Conservation (phyloP, 768 basidiomycete species). For the Phaeotremella skinneri region DNA sequence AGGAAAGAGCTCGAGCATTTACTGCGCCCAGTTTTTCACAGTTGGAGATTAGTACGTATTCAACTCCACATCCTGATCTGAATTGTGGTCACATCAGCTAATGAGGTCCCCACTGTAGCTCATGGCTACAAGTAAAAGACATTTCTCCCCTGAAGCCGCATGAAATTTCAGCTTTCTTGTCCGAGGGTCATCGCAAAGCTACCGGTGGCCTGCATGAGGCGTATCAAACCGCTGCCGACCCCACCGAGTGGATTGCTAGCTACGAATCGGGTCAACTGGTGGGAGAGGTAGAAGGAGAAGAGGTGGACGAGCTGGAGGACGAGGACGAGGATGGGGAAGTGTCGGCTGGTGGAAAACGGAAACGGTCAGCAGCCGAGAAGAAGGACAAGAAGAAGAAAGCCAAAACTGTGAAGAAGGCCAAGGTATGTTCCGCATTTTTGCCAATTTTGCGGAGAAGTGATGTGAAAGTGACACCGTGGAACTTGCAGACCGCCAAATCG, state of each 20-base stretch:
- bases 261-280: constrained; percentile 58
- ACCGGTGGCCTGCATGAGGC: constrained; percentile 71
- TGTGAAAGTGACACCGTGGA: too few species aligned
- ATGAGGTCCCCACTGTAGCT: constrained; percentile 55
- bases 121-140: constrained; percentile 80
- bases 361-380: constrained; percentile 64
- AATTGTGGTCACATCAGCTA: constrained; percentile 17
- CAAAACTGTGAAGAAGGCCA: constrained; percentile 74
- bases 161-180: constrained; percentile 81
- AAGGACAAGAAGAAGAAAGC: constrained; percentile 71
- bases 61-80: constrained; percentile 11
- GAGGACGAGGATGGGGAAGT: constrained; percentile 73
- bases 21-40: constrained; percentile 86
- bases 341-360: constrained; percentile 66
- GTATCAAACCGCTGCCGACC: constrained; percentile 72
- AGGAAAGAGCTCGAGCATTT: constrained; percentile 66
- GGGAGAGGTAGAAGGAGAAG: constrained; percentile 69
- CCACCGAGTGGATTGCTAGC: constrained; percentile 60
- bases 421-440: constrained; percentile 52
- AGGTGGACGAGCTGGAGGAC: constrained; percentile 73
- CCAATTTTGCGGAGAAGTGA: too few species aligned
- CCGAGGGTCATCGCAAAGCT: constrained; percentile 63
- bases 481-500: constrained; percentile 58
- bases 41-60: constrained; percentile 82
- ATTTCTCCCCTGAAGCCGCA: constrained; percentile 71